These are phyloP conservation scores for Arabidopsis lyrata DNA, from an alignment of 441 rosid species.

Conservation along the genomic window DNA sequence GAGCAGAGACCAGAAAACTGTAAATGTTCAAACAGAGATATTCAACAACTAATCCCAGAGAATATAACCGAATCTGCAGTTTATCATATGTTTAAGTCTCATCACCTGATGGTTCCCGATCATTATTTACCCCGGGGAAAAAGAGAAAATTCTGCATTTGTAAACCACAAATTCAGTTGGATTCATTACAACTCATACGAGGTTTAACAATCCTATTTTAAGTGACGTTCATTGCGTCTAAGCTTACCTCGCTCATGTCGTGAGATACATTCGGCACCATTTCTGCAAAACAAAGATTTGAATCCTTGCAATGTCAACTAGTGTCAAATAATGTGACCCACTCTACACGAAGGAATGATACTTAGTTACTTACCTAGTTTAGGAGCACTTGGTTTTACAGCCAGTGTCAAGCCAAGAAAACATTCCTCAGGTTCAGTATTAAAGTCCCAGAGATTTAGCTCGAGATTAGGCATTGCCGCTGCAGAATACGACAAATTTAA, in stretches of 20 bases:
- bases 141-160: conserved; percentile 70
- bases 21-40: conserved; percentile 21
- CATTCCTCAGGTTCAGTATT: conserved; percentile 82
- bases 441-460: conserved; percentile 94
- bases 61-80: neutral
- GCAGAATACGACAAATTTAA: conserved; percentile 38
- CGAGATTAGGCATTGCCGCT: conserved; percentile 87
- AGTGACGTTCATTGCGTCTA: neutral
- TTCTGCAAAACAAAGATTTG: conserved; percentile 55
- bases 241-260: conserved; percentile 70
- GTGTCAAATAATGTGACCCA: conserved; percentile 11
- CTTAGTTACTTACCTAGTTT: conserved; percentile 66
- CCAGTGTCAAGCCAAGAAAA: conserved; percentile 90
- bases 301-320: conserved; percentile 2
- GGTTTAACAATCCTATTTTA: neutral
- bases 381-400: conserved; percentile 84
- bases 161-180: conserved; percentile 15
- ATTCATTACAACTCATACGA: conserved; percentile 5
- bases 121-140: conserved; percentile 65
- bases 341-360: conserved; percentile 23
- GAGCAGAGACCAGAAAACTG: conserved; percentile 88
- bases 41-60: neutral
- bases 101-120: conserved; percentile 74
- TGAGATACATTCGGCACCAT: conserved; percentile 64
- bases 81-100: conserved; percentile 3